phyloP scores from a whole-genome alignment of 768 basidiomycete species.

The Leccinum imitatum region DNA sequence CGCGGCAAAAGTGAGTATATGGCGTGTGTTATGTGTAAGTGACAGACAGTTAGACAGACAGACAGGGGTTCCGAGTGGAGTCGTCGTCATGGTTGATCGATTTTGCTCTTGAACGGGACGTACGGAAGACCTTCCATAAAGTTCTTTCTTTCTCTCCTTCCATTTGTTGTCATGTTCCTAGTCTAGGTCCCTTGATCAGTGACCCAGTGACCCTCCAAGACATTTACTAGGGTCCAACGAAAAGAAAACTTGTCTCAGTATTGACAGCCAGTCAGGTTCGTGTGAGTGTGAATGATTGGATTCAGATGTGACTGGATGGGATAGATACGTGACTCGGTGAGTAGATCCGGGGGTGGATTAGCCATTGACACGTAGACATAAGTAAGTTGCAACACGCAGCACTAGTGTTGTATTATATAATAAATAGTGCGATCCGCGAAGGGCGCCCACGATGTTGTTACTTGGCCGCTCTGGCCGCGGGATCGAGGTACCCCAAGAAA shows the following conservation, averaged over 20 bases:
- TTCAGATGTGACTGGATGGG: neutral
- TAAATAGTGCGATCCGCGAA: neutral
- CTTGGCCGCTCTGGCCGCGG: neutral
- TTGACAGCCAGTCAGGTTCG: neutral
- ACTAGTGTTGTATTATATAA: neutral
- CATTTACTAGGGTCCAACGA: no score
- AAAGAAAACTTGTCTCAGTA: neutral
- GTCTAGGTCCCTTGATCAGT: neutral
- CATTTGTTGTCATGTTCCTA: neutral
- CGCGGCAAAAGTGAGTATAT: neutral
- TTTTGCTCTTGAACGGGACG: no score
- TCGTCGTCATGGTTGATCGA: no score
- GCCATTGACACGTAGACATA: neutral
- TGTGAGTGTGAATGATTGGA: neutral
- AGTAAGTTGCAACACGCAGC: neutral
- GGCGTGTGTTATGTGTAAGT: neutral
- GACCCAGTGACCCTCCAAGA: no score
- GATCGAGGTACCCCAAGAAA: neutral
- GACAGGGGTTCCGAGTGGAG: neutral
- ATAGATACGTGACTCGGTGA: neutral
- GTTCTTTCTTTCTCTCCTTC: neutral
- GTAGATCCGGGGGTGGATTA: neutral
- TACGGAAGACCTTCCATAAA: neutral
- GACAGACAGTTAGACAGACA: neutral
- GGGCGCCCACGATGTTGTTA: neutral